These are phyloP conservation scores for Quillaja saponaria DNA, from an alignment of 306 rosid species.

Conservation along the genomic window DNA sequence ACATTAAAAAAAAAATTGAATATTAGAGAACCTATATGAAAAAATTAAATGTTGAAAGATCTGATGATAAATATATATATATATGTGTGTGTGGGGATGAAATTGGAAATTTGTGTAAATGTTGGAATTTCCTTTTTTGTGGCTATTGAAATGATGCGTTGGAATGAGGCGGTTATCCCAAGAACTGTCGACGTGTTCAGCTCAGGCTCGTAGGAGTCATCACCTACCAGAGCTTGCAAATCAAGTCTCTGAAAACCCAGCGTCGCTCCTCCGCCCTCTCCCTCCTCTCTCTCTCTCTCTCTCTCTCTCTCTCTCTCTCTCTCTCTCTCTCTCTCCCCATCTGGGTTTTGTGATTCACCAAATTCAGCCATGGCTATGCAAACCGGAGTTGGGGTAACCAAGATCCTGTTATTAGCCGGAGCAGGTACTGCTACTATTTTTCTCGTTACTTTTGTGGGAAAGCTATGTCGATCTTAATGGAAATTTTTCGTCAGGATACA, in stretches of 20 bases:
- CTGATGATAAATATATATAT: too few species aligned
- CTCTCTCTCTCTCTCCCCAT: neutral
- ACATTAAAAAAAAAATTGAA: too few species aligned
- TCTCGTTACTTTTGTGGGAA: neutral
- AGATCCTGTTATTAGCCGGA: constrained; percentile 66
- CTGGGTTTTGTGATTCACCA: constrained; percentile 27
- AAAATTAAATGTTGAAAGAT: too few species aligned
- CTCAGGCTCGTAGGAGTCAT: neutral
- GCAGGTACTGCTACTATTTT: constrained; percentile 43
- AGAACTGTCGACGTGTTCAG: neutral
- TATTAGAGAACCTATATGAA: too few species aligned
- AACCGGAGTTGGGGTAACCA: constrained; percentile 60
- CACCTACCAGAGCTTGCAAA: too few species aligned
- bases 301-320: neutral
- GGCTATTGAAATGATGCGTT: too few species aligned
- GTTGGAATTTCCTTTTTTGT: too few species aligned
- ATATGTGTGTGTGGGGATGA: too few species aligned
- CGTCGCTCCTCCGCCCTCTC: neutral
- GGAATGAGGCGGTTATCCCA: neutral
- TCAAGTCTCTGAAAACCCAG: neutral
- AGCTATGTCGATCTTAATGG: constrained; percentile 24
- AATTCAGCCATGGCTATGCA: constrained; percentile 75
- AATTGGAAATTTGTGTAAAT: too few species aligned
- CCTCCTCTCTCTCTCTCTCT: neutral
- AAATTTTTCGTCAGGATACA: constrained; percentile 57